Conservation (phyloP, 2,329 filamentous ascomycete species). For the Penicillium polonicum region DNA sequence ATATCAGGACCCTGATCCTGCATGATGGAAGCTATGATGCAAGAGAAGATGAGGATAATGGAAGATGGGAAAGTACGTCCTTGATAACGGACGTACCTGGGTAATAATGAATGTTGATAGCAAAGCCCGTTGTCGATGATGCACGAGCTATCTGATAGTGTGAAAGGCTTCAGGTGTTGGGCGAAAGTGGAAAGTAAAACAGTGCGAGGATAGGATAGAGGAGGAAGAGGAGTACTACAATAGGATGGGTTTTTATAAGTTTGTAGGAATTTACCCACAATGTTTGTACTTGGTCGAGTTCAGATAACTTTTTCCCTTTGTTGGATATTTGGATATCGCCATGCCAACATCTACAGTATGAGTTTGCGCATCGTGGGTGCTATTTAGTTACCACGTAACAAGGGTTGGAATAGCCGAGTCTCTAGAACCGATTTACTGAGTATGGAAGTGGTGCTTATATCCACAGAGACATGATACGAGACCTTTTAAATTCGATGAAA, state of each 20-base stretch:
- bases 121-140: neutral
- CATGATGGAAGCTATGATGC: neutral
- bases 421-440: neutral
- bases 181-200: neutral
- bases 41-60: neutral
- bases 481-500: no score
- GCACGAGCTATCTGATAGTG: neutral
- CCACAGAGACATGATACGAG: neutral
- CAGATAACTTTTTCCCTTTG: neutral
- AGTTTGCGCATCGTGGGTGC: neutral
- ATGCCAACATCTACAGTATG: neutral
- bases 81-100: neutral
- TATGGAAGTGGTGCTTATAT: neutral
- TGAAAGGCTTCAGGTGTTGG: neutral
- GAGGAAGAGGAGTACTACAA: neutral
- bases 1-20: neutral
- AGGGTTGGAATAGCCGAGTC: neutral
- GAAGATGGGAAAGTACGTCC: neutral
- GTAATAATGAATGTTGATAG: neutral
- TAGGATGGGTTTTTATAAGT: slow-evolving; percentile 3
- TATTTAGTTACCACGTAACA: neutral
- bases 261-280: slow-evolving; percentile 1
- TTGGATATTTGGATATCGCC: neutral
- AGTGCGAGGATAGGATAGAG: slow-evolving; percentile 2
- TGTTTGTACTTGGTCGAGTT: neutral